Conservation (phyloP, 257 asterid species). For the Forsythia viridissima region DNA sequence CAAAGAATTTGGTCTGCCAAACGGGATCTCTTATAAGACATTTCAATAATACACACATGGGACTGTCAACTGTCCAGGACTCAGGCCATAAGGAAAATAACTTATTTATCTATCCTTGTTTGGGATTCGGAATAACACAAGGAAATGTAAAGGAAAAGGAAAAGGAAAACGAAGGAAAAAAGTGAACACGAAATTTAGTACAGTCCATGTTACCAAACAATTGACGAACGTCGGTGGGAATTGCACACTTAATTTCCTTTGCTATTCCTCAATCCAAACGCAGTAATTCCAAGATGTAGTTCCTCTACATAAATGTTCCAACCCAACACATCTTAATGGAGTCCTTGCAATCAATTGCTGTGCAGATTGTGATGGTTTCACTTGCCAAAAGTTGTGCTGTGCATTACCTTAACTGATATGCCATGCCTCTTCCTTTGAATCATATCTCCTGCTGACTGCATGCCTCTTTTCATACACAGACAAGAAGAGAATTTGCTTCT, state of each 20-base stretch:
- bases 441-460: neutral
- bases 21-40: conserved; percentile 35
- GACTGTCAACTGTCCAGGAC: conserved; percentile 30
- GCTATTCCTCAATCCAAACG: neutral
- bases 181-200: too few species aligned
- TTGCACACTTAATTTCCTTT: neutral
- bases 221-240: too few species aligned
- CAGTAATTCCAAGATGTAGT: neutral
- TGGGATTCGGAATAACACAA: neutral
- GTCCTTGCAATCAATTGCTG: conserved; percentile 64
- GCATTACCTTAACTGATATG: conserved; percentile 23
- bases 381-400: conserved; percentile 32
- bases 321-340: conserved; percentile 50
- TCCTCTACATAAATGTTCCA: conserved; percentile 47
- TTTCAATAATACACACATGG: conserved; percentile 66
- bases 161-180: too few species aligned
- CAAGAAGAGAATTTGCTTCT: neutral
- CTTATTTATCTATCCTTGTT: neutral
- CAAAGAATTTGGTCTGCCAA: conserved; percentile 42
- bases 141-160: neutral
- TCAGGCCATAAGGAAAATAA: neutral
- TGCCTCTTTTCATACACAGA: conserved; percentile 2
- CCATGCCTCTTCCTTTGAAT: conserved; percentile 12
- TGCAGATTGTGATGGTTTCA: conserved; percentile 49
- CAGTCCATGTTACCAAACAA: too few species aligned